Evolutionary conservation across 2,329 filamentous ascomycete genomes (phyloP).

Genomic region (Rachicladosporium sp.): DNA sequence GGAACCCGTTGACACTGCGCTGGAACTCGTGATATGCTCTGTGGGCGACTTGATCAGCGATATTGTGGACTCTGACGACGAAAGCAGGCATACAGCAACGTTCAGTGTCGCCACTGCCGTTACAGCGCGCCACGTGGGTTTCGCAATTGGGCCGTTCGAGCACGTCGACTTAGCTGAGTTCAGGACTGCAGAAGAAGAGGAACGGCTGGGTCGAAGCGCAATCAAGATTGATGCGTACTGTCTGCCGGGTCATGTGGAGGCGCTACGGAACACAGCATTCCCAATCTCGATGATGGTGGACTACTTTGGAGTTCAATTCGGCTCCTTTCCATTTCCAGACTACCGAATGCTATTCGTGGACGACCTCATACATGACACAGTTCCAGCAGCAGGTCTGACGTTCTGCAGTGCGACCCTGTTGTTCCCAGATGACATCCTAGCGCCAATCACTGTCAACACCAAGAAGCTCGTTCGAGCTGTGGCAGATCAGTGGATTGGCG

Average conservation of each 20-base stretch:
- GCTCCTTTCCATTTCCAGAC: slow-evolving; percentile 79
- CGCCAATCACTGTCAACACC: slow-evolving; percentile 71
- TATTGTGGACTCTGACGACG: slow-evolving; percentile 58
- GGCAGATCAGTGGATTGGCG: slow-evolving; percentile 86
- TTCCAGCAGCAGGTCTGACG: slow-evolving; percentile 69
- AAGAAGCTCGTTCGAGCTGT: slow-evolving; percentile 70
- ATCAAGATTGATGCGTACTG: slow-evolving; percentile 87
- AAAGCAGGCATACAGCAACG: slow-evolving; percentile 74
- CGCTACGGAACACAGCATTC: slow-evolving; percentile 76
- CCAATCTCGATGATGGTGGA: slow-evolving; percentile 79
- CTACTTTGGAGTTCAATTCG: slow-evolving; percentile 76
- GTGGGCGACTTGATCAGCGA: slow-evolving; percentile 84
- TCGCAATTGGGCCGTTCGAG: slow-evolving; percentile 90
- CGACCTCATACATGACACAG: slow-evolving; percentile 64
- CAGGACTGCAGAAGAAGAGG: slow-evolving; percentile 80
- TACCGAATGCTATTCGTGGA: slow-evolving; percentile 94
- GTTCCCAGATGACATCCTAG: slow-evolving; percentile 73
- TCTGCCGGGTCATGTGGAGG: slow-evolving; percentile 66
- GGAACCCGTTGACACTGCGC: slow-evolving; percentile 66
- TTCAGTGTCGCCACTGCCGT: slow-evolving; percentile 67
- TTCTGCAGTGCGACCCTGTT: slow-evolving; percentile 79
- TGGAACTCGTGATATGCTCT: slow-evolving; percentile 83
- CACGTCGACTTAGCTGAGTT: slow-evolving; percentile 74
- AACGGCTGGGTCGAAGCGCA: slow-evolving; percentile 76
- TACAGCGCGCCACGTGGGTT: slow-evolving; percentile 79